Base-by-base conservation (phyloP, 345 rosid species). In the Trapa incisa region DNA sequence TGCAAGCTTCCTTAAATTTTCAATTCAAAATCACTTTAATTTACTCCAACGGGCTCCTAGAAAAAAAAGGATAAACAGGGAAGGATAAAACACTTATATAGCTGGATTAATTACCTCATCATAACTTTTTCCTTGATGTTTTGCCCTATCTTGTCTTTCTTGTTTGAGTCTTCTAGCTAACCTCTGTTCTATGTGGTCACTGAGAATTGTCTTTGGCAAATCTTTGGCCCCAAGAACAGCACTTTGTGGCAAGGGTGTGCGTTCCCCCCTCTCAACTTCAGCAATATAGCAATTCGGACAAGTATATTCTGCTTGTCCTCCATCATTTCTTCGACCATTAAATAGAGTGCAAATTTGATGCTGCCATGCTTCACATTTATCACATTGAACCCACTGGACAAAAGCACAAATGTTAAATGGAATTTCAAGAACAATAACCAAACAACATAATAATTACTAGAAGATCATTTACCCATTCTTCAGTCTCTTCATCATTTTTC, bases 301-400 rank as follows among this genome's bases (percentile, higher is more conserved):
- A 67, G 99, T 94, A 78, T 91, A 94, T 69, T 91, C 99, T 77
- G 97, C 99, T 77, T 91, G 96, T 37, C 99, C 99, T 61, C 97
- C 99, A 61, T 91, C 99, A 84, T 94, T 91, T 80, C 96, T 81
- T 75, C 97, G 79, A 68, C 97, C 97, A 81, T 94, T 91, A 79
- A 94, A 94, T 67, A 94, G 74, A 73, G 96, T 93, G 76, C 99
- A 94, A 48, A 94, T 94, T 75, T 94, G 99, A 82, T 94, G 99
- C 81, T 91, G 97, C 99, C 99, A 94, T 45, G 88, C 87, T 77
- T 94, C 96, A 77, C 99, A 94, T 74, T 91, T 94, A 83, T 94
- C 99, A 82, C 99, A 94, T 72, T 94, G 97, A 77, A 94, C 96
- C 99, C 99, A 94, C 97, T 94, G 87, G 78, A 79, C 17, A 9